phyloP scores from a whole-genome alignment of 1,139 yeast species.

The Diutina rugosa region DNA sequence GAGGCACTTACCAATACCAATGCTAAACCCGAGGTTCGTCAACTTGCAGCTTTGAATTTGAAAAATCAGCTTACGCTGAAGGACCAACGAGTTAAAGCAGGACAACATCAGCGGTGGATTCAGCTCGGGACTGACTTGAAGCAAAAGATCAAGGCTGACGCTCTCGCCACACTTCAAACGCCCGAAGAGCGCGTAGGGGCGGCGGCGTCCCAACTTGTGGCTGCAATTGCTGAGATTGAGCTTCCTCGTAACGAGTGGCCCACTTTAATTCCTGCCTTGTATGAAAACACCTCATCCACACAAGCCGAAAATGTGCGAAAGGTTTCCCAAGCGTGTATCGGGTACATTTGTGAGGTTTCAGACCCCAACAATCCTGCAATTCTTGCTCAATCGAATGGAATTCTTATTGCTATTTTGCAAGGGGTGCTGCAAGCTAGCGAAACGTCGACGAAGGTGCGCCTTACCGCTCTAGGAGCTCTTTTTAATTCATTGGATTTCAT shows the following conservation, averaged over 20 bases:
- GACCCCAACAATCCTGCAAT: constrained; percentile 77
- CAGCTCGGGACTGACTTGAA: constrained; percentile 41
- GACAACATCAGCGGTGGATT: constrained; percentile 53
- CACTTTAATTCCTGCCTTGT: constrained; percentile 68
- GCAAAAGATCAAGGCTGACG: constrained; percentile 51
- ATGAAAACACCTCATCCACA: constrained; percentile 48
- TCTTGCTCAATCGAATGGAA: constrained; percentile 79
- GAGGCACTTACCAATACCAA: constrained; percentile 55
- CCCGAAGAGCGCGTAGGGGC: constrained; percentile 72
- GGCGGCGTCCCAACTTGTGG: constrained; percentile 86
- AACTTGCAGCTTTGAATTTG: constrained; percentile 80
- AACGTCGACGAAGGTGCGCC: constrained; percentile 59
- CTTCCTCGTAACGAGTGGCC: constrained; percentile 85
- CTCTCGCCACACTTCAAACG: constrained; percentile 53
- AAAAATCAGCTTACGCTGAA: constrained; percentile 84
- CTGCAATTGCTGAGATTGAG: constrained; percentile 93
- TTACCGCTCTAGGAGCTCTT: constrained; percentile 85
- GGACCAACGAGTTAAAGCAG: constrained; percentile 36
- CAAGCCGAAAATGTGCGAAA: constrained; percentile 72
- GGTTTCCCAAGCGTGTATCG: constrained; percentile 79
- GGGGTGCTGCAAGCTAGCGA: constrained; percentile 76
- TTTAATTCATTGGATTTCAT: constrained; percentile 88
- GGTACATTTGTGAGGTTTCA: constrained; percentile 90
- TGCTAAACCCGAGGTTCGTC: constrained; percentile 70
- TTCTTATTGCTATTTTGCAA: constrained; percentile 89